These are phyloP conservation scores for Xylariaceae sp. DNA, from an alignment of 2,329 filamentous ascomycete species.

Conservation along the genomic window DNA sequence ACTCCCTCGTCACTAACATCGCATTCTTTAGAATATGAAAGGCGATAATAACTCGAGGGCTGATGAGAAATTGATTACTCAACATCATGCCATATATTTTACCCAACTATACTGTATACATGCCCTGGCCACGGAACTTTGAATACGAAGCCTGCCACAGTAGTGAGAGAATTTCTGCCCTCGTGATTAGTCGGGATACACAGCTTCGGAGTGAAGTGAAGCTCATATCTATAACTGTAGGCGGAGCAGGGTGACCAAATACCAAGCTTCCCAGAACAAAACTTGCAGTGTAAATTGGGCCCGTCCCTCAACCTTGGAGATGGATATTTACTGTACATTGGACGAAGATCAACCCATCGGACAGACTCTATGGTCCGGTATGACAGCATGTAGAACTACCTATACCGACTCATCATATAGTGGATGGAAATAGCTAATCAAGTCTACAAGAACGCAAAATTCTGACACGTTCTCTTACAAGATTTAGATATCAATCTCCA, in stretches of 20 bases:
- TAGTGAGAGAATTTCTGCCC: not conserved
- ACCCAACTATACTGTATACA: not conserved
- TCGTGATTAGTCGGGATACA: too few relatives aligned
- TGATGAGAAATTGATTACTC: not conserved
- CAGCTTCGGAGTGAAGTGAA: too few relatives aligned
- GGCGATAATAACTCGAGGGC: not conserved
- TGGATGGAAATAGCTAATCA: not conserved
- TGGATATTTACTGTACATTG: not conserved
- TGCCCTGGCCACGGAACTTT: not conserved
- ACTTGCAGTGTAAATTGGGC: too few relatives aligned
- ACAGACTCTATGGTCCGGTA: constrained; percentile 5
- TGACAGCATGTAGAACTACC: constrained; percentile 1
- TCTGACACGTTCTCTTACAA: not conserved
- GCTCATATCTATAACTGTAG: too few relatives aligned
- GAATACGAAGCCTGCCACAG: not conserved
- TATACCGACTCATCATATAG: not conserved
- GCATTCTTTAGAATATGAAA: not conserved
- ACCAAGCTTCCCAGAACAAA: too few relatives aligned
- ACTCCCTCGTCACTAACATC: constrained; percentile 1
- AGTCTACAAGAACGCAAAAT: not conserved
- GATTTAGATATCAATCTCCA: not conserved
- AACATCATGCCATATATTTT: not conserved
- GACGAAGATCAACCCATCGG: constrained; percentile 6
- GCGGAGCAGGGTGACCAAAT: too few relatives aligned
- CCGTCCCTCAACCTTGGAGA: not conserved